Conservation (phyloP, 306 rosid species). For the Crotalaria pallida region DNA sequence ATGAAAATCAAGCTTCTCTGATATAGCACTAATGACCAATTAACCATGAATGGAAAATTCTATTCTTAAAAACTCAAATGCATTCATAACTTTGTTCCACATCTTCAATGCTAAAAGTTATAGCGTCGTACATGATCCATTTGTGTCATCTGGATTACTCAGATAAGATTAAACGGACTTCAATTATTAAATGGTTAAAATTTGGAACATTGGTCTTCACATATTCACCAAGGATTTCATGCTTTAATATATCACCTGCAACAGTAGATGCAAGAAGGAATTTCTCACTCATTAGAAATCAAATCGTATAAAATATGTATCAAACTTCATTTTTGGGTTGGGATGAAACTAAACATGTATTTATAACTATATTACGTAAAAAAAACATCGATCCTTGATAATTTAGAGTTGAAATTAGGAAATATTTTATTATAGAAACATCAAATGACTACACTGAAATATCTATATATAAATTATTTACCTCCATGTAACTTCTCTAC, state of each 20-base stretch:
- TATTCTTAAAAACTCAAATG: neutral
- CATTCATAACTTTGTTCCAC: neutral
- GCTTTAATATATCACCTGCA: slow-evolving; percentile 61
- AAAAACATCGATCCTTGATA: neutral
- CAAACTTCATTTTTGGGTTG: slow-evolving; percentile 7
- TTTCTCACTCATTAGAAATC: neutral
- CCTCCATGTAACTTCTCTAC: slow-evolving; percentile 69
- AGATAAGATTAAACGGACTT: too few species aligned
- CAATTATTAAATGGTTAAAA: slow-evolving; percentile 53
- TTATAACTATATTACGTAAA: neutral
- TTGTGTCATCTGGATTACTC: slow-evolving; percentile 91
- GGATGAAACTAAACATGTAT: neutral
- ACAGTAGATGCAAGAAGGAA: neutral
- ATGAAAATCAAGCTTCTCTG: slow-evolving; percentile 78
- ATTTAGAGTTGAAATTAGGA: neutral
- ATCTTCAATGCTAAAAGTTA: neutral
- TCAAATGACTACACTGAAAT: neutral
- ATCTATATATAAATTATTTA: slow-evolving; percentile 23
- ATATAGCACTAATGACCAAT: neutral
- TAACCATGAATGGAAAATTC: neutral
- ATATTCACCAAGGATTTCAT: slow-evolving; percentile 57
- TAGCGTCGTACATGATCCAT: slow-evolving; percentile 71
- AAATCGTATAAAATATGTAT: neutral
- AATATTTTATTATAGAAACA: neutral
- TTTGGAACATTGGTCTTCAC: slow-evolving; percentile 70